Conservation (phyloP, 139 green algal genomes). For the Chlorella vulgaris region DNA sequence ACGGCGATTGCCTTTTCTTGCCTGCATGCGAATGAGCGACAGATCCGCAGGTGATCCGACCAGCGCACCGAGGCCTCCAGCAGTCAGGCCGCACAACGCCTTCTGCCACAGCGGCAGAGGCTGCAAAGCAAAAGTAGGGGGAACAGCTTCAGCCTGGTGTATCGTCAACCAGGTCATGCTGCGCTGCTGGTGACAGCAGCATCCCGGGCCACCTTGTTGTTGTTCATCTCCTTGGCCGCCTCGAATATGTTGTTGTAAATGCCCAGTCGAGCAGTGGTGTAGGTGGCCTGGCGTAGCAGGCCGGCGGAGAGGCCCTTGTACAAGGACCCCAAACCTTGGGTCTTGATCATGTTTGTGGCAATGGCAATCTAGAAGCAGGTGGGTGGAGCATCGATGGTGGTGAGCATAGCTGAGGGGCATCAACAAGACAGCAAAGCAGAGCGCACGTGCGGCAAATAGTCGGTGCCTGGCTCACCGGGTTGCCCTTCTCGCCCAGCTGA, state of each 20-base stretch:
- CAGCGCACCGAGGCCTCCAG: conserved; percentile 92
- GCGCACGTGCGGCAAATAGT: not conserved
- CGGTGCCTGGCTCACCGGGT: conserved; percentile 67
- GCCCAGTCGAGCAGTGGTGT: conserved; percentile 97
- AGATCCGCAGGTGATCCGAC: conserved; percentile 97
- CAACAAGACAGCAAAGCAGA: not conserved
- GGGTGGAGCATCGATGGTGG: not conserved
- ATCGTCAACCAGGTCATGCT: no score
- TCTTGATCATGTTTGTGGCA: conserved; percentile 68
- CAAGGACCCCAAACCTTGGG: conserved; percentile 76
- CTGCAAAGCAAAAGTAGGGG: conserved; percentile 35
- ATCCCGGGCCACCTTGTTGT: conserved; percentile 66
- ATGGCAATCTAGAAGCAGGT: conserved; percentile 65
- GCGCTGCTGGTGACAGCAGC: no score
- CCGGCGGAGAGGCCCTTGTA: conserved; percentile 96
- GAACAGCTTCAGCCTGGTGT: no score
- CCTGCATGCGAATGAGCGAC: conserved; percentile 97
- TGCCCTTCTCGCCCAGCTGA: conserved; percentile 91
- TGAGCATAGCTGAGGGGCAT: not conserved
- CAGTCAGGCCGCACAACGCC: conserved; percentile 84
- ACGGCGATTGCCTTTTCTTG: not conserved
- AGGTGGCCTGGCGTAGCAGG: conserved; percentile 96
- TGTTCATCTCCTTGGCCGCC: conserved; percentile 57
- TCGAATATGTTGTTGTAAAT: conserved; percentile 84
- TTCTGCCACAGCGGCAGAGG: conserved; percentile 88